Base-by-base conservation (phyloP, 1,139 yeast species). In the Yamadazyma trypodendri region DNA sequence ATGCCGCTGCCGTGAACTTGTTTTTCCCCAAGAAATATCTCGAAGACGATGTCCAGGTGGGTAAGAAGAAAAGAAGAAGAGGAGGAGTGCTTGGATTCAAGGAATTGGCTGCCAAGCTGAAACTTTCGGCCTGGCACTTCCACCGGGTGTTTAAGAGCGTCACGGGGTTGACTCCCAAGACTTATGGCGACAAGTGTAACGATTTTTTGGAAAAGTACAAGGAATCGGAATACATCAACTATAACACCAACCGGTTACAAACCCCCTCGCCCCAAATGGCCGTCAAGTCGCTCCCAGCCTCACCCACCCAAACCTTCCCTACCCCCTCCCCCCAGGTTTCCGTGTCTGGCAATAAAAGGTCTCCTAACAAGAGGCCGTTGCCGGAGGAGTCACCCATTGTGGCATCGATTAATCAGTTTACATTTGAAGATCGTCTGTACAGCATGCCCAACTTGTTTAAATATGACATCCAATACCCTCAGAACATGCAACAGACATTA, bases 111-210 rank as follows among this genome's bases (percentile, higher is more conserved):
- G 83, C 88, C 13, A 84, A 86, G 55, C 83, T 90, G 10, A 85
- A 84, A 48, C 72, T 87, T 42, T 78, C 87, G 17, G 95, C 96
- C n/a, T 87, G 96, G 96, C 96, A 87, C 62, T 87, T 87, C 60
- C 96, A 87, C 65, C 69, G 96, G 38, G 95, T 87, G 24, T 87
- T 87, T 66, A 83, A 88, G 59, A 77, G 84, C 29, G 88, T 87
- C 40, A 84, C 95, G 12, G 90, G 92, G 1, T 72, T 86, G 44
- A 87, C 96, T 0, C 95, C 95, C 25, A 85, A 87, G 64, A 84
- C 87, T 6, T 87, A 87, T 52, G 96, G 96, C 36, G 95, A 87
- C 55, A 82, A 83, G 48, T 85, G 95, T 58, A 84, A 87, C 77
- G 86, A 81, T 49, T 83, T 68, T 45, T 71, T 84, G 49, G 79